Base-by-base conservation (phyloP, 2,329 filamentous ascomycete genomes). In the Fusarium sp. region DNA sequence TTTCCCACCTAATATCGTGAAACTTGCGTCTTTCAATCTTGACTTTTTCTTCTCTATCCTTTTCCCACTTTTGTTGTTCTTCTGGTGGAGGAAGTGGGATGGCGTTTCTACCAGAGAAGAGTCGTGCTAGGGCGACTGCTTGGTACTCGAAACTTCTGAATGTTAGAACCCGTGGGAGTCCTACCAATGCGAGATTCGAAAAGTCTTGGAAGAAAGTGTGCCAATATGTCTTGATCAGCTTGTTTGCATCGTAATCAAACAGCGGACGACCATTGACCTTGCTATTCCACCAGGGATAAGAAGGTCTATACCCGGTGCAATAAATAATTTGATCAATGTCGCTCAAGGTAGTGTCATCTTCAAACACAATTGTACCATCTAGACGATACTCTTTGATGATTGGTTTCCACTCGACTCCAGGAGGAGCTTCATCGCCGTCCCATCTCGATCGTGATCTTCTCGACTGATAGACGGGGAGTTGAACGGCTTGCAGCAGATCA, bases 71-170 rank as follows among this genome's bases (percentile, higher is more conserved):
- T 38, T 79, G 69, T 73, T 87, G 85, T 62, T 85, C 81, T 3
- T 76, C 69, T 0, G 78, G n/a, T 0, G 82, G 61, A 0, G 87
- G 87, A 5, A 89, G 80, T 4, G 80, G 57, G 0, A 73, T 65
- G 0, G 82, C 74, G 34, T 85, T 83, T 16, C 87, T 80, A 0
- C 81, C 81, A 0, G 87, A 79, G 73, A 85, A 89, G 0, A 88
- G 73, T 3, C 88, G 81, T 4, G 88, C 87, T 0, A 89, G 78
- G 1, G 88, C 87, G 45, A 89, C 81, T 2, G 87, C 87, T 76
- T 89, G 88, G 69, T 89, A 89, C 76, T 89, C 88, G 69, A 89
- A 89, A 38, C 85, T 86, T 8, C 88, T 79, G 66, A 89, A 89
- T 0, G 87, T 89, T 14, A 88, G 77, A 0, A 85, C 85, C 1